Evolutionary conservation across 805 yeast species (phyloP), one percentile per base, ranked within the genome.

Genomic region (Saturnispora kantuleensis): DNA sequence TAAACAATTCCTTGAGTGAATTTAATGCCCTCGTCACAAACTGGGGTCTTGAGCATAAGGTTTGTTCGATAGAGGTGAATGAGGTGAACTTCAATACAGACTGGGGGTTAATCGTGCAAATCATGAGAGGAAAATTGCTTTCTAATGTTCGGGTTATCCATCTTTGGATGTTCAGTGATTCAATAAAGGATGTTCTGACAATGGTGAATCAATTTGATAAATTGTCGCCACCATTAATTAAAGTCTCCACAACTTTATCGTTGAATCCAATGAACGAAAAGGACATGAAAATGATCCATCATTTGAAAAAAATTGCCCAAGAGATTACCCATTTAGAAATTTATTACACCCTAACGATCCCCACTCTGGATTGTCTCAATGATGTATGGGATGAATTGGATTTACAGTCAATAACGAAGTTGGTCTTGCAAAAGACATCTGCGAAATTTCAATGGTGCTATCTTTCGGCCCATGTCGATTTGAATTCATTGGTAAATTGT

Each of bases 341-440:
- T 11, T 42, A 15, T 31, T 42, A 42, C 13, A 42, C 45, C 12
- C 21, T 42, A 13, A 42, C 45, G 10, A 30, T 42, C 8, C 45
- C 45, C 11, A 42, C 40, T 7, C 17, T 42, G 15, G 45, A 42
- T 26, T 36, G 41, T 11, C 16, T 42, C 5, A 42, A 42, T 32
- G 41, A 42, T 6, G 13, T 31, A 2, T 42, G 45, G 45, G 11
- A 18, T 21, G 9, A 37, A 10, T 29, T 42, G 7, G 37, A 37
- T 15, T 32, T 42, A 9, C 16, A 10, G 12, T 17, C 31, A 10
- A 31, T 42, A 10, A 31, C 37, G 3, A 42, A 42, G 26, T 28
- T 42, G 12, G 45, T 42, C 28, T 37, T 42, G 4, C 45, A 42
- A 31, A 42, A 31, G 9, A 42, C 45, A 3, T 42, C 37, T n/a